Evolutionary conservation across 495 filamentous ascomycete species (phyloP), one percentile per base, ranked within the genome.

Genomic region (Penicillium diatomitis): DNA sequence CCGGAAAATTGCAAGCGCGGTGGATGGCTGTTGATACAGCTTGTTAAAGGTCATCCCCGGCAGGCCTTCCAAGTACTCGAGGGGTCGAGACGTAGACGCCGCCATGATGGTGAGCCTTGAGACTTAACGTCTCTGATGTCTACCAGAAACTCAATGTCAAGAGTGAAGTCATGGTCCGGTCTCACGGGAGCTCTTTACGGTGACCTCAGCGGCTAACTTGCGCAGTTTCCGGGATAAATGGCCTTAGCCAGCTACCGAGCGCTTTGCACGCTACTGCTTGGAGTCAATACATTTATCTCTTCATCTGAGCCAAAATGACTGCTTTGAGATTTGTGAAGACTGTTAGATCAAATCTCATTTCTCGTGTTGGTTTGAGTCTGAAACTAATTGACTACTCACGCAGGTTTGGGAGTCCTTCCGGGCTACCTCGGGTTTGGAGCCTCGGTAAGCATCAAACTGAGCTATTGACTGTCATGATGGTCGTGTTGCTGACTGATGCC

Each of bases 21-120:
- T 95, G 6, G 90, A 95, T 8, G 92, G 92, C 75, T 96, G 90
- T 71, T 89, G 86, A 75, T 98, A 98, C 6, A 98, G 76, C 67
- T 85, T 83, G 54, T 77, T 76, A 64, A 96, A 95, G 27, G 84
- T 88, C n/a, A 84, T 88, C 44, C 86, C 88, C 30, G 88, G 86
- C 55, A 95, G 84, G 62, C 82, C 76, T 77, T 96, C 87, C 65
- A 96, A 81, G 69, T 95, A 95, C 57, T 94, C 87, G 61, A 90
- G 81, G 44, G 49, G 80, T 74, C 61, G 80, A 71, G 60, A 82
- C 66, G 61, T 78, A 46, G 84, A 80, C 62, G 83, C 80, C 58
- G 83, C 79, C 85, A 88, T 89, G 52, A 62, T 77, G 60, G 49
- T 59, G 58, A 60, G 44, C 51, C 46, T 49, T 56, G 40, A 57